Base-by-base conservation (phyloP, 2,329 filamentous ascomycete species). In the Penicillium sp. region DNA sequence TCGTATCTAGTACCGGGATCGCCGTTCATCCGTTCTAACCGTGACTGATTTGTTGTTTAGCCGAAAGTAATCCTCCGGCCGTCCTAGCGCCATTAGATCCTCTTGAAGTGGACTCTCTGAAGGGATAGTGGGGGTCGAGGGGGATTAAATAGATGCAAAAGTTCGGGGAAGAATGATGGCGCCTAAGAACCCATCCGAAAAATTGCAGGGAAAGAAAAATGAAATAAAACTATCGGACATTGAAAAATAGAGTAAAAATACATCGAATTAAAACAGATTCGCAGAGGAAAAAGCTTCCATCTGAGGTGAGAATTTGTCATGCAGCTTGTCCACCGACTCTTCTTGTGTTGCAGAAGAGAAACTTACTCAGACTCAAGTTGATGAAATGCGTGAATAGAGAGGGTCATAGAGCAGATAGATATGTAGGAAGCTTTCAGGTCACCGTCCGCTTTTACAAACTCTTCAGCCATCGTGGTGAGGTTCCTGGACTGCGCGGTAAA, bases 401-500 rank as follows among this genome's bases (percentile, higher is more conserved):
- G 11, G 26, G 26, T 5, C 26, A 29, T 29, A 29, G 11, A 29
- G 26, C n/a, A n/a, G n/a, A n/a, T n/a, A n/a, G n/a, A n/a, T n/a
- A n/a, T n/a, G n/a, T n/a, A n/a, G n/a, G n/a, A n/a, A n/a, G n/a
- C n/a, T n/a, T n/a, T n/a, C n/a, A n/a, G n/a, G n/a, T n/a, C n/a
- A 34, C 45, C 36, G 19, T 34, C 44, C 39, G 44, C 33, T 42
- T 31, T 18, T 9, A n/a, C n/a, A n/a, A 11, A 13, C 23, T n/a
- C 13, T 31, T 34, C 26, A 9, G 29, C 36, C 43, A 9, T 43
- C 23, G 19, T 11, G 48, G 50, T 49, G 19, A 52, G 50, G 52
- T 55, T 45, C 59, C 57, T 56, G 51, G 52, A 36, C 40, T 58
- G 58, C 53, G 60, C 51, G 58, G 60, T 55, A 55, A 56, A 61